A percentile compares a stretch with the other conserved stretches of the same genome.
Conservation (phyloP, 805 yeast genomes). For the Saturnispora kantuleensis region DNA sequence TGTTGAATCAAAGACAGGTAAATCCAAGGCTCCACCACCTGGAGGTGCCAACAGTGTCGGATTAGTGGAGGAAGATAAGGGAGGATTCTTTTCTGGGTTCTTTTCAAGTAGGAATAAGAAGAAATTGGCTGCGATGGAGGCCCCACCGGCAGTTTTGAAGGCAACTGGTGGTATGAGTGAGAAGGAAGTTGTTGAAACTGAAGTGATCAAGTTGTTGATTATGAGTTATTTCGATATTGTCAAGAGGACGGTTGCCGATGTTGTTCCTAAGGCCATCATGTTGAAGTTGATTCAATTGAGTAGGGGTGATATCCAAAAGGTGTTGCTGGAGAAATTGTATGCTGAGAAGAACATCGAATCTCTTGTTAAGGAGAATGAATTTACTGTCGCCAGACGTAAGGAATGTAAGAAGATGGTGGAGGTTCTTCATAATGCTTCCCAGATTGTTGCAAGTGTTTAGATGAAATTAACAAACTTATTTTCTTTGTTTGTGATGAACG, state of each 20-base stretch:
- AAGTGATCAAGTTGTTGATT: conserved; percentile 87
- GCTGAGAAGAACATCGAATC: conserved; percentile 63
- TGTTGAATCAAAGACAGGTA: conserved; percentile 85
- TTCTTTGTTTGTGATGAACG: neutral
- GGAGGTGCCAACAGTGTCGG: conserved; percentile 20
- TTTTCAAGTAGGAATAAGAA: conserved; percentile 88
- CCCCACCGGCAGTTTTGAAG: conserved; percentile 90
- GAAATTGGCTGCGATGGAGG: conserved; percentile 90
- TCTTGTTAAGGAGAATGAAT: conserved; percentile 84
- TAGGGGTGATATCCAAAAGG: conserved; percentile 83
- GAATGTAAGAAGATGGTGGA: conserved; percentile 92
- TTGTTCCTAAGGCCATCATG: conserved; percentile 94
- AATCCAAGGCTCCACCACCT: conserved; percentile 34
- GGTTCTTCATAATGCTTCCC: conserved; percentile 80
- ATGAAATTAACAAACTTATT: neutral
- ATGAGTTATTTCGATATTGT: conserved; percentile 87
- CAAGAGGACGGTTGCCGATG: conserved; percentile 84
- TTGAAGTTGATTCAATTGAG: conserved; percentile 78
- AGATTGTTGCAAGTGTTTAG: conserved; percentile 70
- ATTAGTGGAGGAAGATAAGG: conserved; percentile 36
- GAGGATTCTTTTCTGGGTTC: conserved; percentile 91
- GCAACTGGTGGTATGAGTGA: conserved; percentile 91
- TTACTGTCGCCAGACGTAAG: conserved; percentile 86
- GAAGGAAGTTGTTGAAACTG: conserved; percentile 94
- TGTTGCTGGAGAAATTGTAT: conserved; percentile 77